Base-by-base conservation (phyloP, 805 yeast species). In the Teunomyces stri region DNA sequence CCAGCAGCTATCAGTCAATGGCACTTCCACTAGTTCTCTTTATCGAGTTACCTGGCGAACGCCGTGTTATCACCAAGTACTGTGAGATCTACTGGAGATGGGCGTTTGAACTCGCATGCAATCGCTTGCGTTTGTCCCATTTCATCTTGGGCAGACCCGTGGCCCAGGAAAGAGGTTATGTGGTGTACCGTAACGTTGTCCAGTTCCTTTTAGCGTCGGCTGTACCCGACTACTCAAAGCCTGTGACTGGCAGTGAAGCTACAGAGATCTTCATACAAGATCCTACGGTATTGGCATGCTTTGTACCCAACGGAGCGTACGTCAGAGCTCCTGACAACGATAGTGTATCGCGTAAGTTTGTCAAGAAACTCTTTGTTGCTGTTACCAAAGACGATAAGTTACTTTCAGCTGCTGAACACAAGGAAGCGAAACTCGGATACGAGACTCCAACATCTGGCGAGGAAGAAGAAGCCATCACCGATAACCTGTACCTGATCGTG, bases 281-380 rank as follows among this genome's bases (percentile, higher is more conserved):
- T 47, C 66, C 74, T 0, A 53, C 59, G 1, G 63, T 74, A 0
- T 68, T 68, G 31, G 82, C 86, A 0, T 82, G 80, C 42, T 86
- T 86, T 59, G 81, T 88, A 6, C 91, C 91, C 0, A 85, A 88
- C 62, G 99, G 99, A 3, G 70, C 73, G 41, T 85, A 80, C 57
- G 81, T 91, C 29, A 80, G 98, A 47, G 99, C 90, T 1, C 99
- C 99, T 0, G 85, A 81, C 49, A 79, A 79, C 53, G 97, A 91
- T 60, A 84, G 83, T 12, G 82, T 85, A 16, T 80, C 92, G 0
- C 70, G 89, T 48, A 78, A 76, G 42, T 82, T 75, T 52, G 79
- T 84, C 28, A 81, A 79, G 54, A 77, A 79, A 41, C 66, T 90
- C 48, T 94, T 94, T 68, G 85, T 87, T 0, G 81, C 89, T 0